phyloP scores from a whole-genome alignment of 1,139 yeast species.

The Debaryomyces sp. region DNA sequence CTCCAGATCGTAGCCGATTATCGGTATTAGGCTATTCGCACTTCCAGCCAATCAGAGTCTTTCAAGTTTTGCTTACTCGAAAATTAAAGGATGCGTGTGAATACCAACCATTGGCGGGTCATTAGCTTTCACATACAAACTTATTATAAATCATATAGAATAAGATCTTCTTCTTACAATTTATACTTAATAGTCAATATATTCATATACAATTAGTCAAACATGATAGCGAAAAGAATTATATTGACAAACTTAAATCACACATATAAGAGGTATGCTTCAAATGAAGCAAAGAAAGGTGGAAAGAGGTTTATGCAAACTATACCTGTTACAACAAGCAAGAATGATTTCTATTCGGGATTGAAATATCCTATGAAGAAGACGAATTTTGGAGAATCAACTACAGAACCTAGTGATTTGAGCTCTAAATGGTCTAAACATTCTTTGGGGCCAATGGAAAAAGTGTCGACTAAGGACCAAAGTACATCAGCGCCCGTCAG shows the following conservation, averaged over 20 bases:
- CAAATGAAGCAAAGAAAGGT: conserved; percentile 29
- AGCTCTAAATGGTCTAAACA: conserved; percentile 27
- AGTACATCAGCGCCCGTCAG: conserved; percentile 25
- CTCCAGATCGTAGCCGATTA: background rate
- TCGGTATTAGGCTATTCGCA: background rate
- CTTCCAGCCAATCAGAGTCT: conserved; percentile 11
- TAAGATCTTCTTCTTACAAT: background rate
- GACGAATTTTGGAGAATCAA: conserved; percentile 14
- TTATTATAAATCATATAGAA: background rate
- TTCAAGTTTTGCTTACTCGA: conserved; percentile 12
- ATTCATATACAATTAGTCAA: conserved; percentile 9
- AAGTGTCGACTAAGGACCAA: conserved; percentile 13
- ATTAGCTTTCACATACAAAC: conserved; percentile 1
- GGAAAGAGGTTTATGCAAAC: conserved; percentile 48
- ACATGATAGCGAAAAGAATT: conserved; percentile 20
- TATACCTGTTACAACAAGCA: conserved; percentile 25
- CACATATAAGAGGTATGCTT: conserved; percentile 23
- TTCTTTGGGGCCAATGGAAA: conserved; percentile 16
- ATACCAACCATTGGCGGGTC: background rate
- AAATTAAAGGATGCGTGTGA: background rate
- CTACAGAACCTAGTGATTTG: conserved; percentile 8
- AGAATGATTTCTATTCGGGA: conserved; percentile 29
- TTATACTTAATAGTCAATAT: background rate
- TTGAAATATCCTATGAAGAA: conserved; percentile 26
- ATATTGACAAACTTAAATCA: conserved; percentile 13